Percentiles rank a stretch among this genome's conserved stretches.
These are phyloP conservation scores for Fusarium brevicatenulatum DNA, from an alignment of 2,329 filamentous ascomycete genomes.

Conservation along the genomic window DNA sequence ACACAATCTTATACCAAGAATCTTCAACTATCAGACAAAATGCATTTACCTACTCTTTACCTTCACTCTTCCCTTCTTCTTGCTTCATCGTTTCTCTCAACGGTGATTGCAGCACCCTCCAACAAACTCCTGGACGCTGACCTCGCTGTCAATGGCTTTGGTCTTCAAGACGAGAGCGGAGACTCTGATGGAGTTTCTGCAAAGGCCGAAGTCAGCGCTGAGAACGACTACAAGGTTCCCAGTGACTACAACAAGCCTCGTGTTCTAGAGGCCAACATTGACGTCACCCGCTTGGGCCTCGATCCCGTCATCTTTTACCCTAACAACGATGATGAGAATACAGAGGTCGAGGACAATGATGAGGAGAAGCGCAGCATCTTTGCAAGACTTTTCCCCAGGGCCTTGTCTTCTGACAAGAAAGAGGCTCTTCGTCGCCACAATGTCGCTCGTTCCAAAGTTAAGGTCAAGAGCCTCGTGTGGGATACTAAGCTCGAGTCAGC, in stretches of 20 bases:
- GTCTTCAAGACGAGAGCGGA: background rate
- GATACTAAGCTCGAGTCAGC: slow-evolving; percentile 15
- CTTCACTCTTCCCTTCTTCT: slow-evolving; percentile 11
- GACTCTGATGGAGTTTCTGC: background rate
- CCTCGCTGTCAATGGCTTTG: background rate
- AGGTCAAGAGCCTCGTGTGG: slow-evolving; percentile 27
- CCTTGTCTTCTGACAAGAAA: slow-evolving; percentile 28
- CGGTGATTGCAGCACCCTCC: slow-evolving; percentile 12
- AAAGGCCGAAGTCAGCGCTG: background rate
- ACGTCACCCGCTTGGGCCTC: background rate
- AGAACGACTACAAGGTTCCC: background rate
- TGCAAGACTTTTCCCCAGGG: slow-evolving; percentile 2
- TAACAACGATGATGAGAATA: background rate
- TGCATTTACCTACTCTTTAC: slow-evolving; percentile 29
- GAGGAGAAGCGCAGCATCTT: background rate
- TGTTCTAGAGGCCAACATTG: background rate
- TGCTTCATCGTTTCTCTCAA: background rate
- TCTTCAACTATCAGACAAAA: background rate
- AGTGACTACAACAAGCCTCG: background rate
- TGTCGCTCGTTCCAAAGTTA: slow-evolving; percentile 27
- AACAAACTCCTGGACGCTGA: background rate
- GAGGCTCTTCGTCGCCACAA: slow-evolving; percentile 32
- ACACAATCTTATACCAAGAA: background rate
- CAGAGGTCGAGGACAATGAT: background rate
- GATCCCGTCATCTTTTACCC: background rate